Evolutionary conservation across 2,329 filamentous ascomycete species (phyloP).

Genomic region (Salinomyces thailandicus): DNA sequence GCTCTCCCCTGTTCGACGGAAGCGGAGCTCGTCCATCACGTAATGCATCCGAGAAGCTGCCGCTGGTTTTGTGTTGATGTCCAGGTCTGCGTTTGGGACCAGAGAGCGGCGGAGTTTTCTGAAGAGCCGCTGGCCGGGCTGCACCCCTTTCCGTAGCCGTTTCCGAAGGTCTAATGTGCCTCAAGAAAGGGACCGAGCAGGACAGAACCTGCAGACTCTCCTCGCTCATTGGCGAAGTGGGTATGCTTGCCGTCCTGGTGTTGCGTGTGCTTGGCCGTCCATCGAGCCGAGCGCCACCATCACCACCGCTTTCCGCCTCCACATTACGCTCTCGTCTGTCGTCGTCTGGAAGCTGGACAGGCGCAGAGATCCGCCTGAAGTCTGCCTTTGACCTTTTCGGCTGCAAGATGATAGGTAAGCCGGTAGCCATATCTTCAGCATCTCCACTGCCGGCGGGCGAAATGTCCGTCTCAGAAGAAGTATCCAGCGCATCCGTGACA

Average conservation of each 20-base stretch:
- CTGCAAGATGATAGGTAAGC: neutral
- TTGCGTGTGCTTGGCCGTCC: conserved; percentile 3
- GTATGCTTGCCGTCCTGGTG: conserved; percentile 25
- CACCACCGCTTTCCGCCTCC: neutral
- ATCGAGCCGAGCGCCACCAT: neutral
- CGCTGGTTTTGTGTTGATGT: conserved; percentile 67
- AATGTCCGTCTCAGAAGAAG: conserved; percentile 55
- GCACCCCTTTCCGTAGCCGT: conserved; percentile 1
- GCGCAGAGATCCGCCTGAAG: conserved; percentile 7
- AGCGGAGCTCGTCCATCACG: conserved; percentile 53
- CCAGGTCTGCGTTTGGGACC: conserved; percentile 16
- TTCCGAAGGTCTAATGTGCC: conserved; percentile 11
- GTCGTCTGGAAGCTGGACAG: conserved; percentile 3
- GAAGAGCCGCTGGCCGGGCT: conserved; percentile 8
- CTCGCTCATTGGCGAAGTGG: conserved; percentile 36
- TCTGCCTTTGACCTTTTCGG: conserved; percentile 2
- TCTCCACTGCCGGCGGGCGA: conserved; percentile 54
- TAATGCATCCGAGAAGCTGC: conserved; percentile 76
- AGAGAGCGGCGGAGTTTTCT: conserved; percentile 7
- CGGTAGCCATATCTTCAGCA: neutral
- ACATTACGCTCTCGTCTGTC: neutral
- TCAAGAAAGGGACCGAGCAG: conserved; percentile 45
- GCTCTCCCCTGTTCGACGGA: conserved; percentile 36
- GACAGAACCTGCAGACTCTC: conserved; percentile 49
- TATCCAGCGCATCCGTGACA: conserved; percentile 47